These are phyloP conservation scores for Pseudogymnoascus sp. DNA, from an alignment of 2,329 filamentous ascomycete genomes.

Conservation along the genomic window DNA sequence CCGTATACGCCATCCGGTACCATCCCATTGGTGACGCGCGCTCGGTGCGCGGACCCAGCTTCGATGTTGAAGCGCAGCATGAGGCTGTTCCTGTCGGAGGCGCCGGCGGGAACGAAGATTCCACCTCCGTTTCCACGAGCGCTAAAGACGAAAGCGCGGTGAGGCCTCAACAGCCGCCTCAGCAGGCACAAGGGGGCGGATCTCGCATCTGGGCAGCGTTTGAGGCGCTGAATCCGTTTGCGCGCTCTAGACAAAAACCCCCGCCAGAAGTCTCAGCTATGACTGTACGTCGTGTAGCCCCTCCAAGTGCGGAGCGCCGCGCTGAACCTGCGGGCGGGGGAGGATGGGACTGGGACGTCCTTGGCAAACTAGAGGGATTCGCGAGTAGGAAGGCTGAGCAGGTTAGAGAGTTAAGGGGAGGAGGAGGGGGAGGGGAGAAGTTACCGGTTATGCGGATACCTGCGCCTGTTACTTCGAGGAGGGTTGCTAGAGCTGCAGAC, in stretches of 20 bases:
- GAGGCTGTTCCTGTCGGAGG: constrained; percentile 22
- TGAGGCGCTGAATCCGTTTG: constrained; percentile 25
- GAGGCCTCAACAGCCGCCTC: not conserved
- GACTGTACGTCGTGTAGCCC: constrained; percentile 16
- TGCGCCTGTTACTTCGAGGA: not conserved
- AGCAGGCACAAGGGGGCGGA: not conserved
- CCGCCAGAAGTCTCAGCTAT: constrained; percentile 28
- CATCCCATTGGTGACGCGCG: constrained; percentile 43
- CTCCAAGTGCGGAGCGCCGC: constrained; percentile 14
- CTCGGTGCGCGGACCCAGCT: constrained; percentile 16
- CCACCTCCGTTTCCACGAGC: not conserved
- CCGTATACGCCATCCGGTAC: constrained; percentile 56
- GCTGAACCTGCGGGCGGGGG: constrained; percentile 12
- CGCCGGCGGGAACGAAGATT: constrained; percentile 23
- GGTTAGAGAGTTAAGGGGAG: constrained; percentile 40
- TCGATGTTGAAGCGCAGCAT: constrained; percentile 17
- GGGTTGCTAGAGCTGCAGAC: not conserved
- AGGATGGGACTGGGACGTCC: constrained; percentile 44
- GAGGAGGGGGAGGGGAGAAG: constrained; percentile 12
- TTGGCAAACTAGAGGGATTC: constrained; percentile 52
- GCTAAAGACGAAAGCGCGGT: constrained; percentile 16
- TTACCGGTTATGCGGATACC: constrained; percentile 8
- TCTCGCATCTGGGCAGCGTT: constrained; percentile 11
- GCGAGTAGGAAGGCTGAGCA: constrained; percentile 54
- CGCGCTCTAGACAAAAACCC: constrained; percentile 21